Evolutionary conservation across 768 basidiomycete species (phyloP).

Genomic region (Boletus tylopilopsis): DNA sequence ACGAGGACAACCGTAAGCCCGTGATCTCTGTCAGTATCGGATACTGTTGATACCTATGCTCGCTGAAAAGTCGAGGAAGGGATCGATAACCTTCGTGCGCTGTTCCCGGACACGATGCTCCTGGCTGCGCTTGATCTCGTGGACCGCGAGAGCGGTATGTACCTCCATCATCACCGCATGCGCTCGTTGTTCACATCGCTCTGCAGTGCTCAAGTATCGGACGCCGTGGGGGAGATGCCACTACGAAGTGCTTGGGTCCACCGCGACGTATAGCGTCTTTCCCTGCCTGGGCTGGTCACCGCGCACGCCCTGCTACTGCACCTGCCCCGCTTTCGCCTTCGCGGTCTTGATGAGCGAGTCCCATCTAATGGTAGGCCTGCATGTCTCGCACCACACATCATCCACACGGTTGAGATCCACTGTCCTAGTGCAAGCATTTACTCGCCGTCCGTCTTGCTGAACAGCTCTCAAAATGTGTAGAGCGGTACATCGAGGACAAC

Average conservation of each 20-base stretch:
- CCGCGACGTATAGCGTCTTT: conserved; percentile 56
- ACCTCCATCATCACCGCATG: not conserved
- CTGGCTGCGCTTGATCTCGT: conserved; percentile 75
- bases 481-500: conserved; percentile 43
- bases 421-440: conserved; percentile 76
- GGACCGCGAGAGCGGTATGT: conserved; percentile 63
- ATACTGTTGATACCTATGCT: not conserved
- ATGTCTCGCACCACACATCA: not conserved
- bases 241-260: conserved; percentile 68
- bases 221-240: conserved; percentile 55
- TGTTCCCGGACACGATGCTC: conserved; percentile 62
- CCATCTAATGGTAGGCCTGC: conserved; percentile 56
- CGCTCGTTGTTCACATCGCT: not conserved
- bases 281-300: conserved; percentile 42
- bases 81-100: conserved; percentile 49
- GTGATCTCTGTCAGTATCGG: not conserved
- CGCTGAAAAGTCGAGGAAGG: conserved; percentile 44
- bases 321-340: conserved; percentile 70
- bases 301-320: conserved; percentile 54
- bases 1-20: conserved; percentile 31
- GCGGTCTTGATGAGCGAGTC: conserved; percentile 56
- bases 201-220: conserved; percentile 56
- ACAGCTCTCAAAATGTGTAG: conserved; percentile 47
- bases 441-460: conserved; percentile 63
- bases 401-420: not conserved